These are phyloP conservation scores for Phialophora chinensis DNA, from an alignment of 2,329 filamentous ascomycete genomes.

Conservation along the genomic window DNA sequence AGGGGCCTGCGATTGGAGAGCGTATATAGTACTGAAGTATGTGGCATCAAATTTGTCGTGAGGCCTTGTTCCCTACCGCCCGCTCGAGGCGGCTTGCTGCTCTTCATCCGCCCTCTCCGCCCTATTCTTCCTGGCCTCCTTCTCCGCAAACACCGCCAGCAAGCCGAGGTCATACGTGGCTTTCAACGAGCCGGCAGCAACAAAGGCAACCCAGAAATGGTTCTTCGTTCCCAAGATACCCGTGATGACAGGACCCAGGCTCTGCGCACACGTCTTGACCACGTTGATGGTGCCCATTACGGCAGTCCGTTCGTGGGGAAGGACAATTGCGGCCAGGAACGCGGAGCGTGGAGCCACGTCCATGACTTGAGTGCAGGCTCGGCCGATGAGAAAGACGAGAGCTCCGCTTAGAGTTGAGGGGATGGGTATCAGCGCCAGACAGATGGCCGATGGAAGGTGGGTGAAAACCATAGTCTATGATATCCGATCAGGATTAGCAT, in stretches of 20 bases:
- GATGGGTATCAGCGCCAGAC: constrained; percentile 65
- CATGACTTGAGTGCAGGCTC: constrained; percentile 69
- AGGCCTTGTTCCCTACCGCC: no score
- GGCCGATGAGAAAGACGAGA: constrained; percentile 62
- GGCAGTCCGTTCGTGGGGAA: constrained; percentile 68
- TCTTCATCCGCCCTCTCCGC: constrained; percentile 19
- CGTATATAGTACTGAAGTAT: no score
- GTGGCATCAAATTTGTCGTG: no score
- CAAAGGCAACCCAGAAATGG: constrained; percentile 67
- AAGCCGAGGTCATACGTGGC: constrained; percentile 65
- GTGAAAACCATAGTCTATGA: constrained; percentile 66
- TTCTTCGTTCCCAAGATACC: constrained; percentile 60
- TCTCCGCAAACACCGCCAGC: constrained; percentile 44
- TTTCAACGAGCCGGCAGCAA: constrained; percentile 60
- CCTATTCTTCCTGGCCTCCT: constrained; percentile 27
- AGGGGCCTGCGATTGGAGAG: no score
- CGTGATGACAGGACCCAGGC: constrained; percentile 60
- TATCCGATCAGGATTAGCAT: background rate
- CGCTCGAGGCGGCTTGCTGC: background rate
- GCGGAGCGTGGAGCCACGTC: constrained; percentile 70
- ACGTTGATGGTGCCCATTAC: constrained; percentile 71
- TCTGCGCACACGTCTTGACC: constrained; percentile 65
- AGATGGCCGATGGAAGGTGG: constrained; percentile 66
- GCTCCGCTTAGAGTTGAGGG: constrained; percentile 59
- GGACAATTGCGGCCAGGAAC: constrained; percentile 70